Base-by-base conservation (phyloP, 164 flowering plant genomes). In the Nymphaea colorata region DNA sequence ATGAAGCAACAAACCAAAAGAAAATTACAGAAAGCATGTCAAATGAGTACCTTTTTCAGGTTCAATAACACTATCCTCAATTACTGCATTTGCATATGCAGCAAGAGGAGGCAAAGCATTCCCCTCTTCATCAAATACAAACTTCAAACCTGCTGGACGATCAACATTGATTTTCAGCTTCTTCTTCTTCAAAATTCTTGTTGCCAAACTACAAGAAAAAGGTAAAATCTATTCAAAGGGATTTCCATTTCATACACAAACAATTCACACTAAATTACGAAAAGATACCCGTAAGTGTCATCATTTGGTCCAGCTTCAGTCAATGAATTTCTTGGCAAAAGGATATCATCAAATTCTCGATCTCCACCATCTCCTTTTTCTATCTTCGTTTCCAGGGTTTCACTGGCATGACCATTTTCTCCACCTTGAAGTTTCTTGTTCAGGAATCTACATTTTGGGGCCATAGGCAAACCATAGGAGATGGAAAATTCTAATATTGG, bases 121-220 rank as follows among this genome's bases (percentile, higher is more conserved):
- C 70, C 96, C 96, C 64, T 89, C 89, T 12, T 94, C 97, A 69
- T 91, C 96, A 79, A 87, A 91, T 55, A 88, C 90, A 42, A 83
- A 79, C 71, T 89, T 81, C 5, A 87, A 83, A 44, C 99, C 98
- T 14, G 72, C 73, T 45, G 99, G 99, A 70, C 87, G 83, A 67
- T 90, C 82, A 15, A 83, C 42, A 72, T 88, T 90, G 74, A 94
- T 91, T 78, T 94, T 94, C 67, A 91, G 78, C 84, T 87, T 90
- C 84, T 88, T 94, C 76, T 87, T 91, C 85, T 89, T 92, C 66
- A 68, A 67, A 64, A 86, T 76, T 72, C 93, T 78, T 6, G 91
- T 85, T 17, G 76, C 77, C 11, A 79, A 81, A 74, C 96, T 90
- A 42, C 66, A 61, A 61, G 64, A 61, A 61, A 61, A 61, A 61